A percentile compares a stretch with the other conserved stretches of the same genome.
Conservation (phyloP, 352 stramenopile species). For the Phytophthora ohioensis region DNA sequence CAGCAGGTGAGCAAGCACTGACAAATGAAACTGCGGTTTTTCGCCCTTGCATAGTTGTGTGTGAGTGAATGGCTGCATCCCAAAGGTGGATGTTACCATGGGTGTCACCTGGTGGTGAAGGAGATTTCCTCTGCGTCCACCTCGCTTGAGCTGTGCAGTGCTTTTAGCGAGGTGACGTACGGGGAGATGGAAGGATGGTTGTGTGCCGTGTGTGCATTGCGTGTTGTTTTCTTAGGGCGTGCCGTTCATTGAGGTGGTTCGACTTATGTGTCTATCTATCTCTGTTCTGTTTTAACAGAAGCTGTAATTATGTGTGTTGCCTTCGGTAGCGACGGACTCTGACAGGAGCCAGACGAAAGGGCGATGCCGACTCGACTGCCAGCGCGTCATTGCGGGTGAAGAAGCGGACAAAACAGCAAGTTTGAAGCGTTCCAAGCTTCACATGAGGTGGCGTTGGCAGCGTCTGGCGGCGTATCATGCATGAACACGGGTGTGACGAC, state of each 20-base stretch:
- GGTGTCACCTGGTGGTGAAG: slow-evolving; percentile 16
- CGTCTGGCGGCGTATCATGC: slow-evolving; percentile 18
- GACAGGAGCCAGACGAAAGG: slow-evolving; percentile 75
- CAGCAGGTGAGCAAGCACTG: slow-evolving; percentile 67
- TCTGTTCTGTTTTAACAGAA: slow-evolving; percentile 93
- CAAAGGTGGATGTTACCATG: slow-evolving; percentile 9
- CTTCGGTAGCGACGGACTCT: slow-evolving; percentile 82
- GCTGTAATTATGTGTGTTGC: slow-evolving; percentile 92
- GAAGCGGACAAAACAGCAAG: slow-evolving; percentile 81
- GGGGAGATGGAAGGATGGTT: slow-evolving; percentile 23
- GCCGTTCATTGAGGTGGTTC: slow-evolving; percentile 69
- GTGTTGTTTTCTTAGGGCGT: slow-evolving; percentile 51
- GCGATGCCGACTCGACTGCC: slow-evolving; percentile 56
- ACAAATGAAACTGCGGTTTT: slow-evolving; percentile 45
- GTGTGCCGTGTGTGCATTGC: slow-evolving; percentile 45
- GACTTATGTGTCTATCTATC: slow-evolving; percentile 88
- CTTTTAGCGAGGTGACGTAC: slow-evolving; percentile 18
- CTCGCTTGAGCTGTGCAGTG: slow-evolving; percentile 33
- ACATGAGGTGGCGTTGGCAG: slow-evolving; percentile 18
- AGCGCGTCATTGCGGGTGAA: slow-evolving; percentile 65
- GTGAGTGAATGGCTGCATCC: slow-evolving; percentile 13
- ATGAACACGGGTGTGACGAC: slow-evolving; percentile 16
- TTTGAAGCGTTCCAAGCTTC: slow-evolving; percentile 43
- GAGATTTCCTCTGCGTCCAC: slow-evolving; percentile 7
- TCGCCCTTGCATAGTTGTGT: slow-evolving; percentile 34